Percentiles rank a stretch among this genome's conserved stretches.
Evolutionary conservation across 768 basidiomycete species (phyloP).

Genomic region (Russula dissimulans): DNA sequence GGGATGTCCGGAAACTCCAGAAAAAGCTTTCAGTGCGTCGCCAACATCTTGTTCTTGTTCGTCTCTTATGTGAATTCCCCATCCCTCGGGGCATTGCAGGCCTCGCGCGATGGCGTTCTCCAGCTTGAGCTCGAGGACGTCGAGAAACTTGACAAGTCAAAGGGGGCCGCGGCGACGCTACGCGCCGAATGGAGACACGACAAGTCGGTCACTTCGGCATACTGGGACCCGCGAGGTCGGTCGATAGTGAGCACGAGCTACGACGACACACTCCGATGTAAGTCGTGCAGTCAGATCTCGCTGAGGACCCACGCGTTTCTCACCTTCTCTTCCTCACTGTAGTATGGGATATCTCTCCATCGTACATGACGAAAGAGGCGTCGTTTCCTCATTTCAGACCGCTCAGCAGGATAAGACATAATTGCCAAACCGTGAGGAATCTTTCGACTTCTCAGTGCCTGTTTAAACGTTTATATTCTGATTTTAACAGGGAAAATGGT

Average conservation of each 20-base stretch:
- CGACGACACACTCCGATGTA: constrained; percentile 66
- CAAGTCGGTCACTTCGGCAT: constrained; percentile 74
- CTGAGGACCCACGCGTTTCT: not conserved
- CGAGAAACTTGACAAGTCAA: constrained; percentile 40
- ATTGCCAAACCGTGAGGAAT: constrained; percentile 65
- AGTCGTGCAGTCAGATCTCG: constrained; percentile 22
- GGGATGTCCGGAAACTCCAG: constrained; percentile 66
- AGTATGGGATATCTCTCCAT: constrained; percentile 73
- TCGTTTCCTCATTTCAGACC: constrained; percentile 58
- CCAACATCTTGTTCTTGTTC: constrained; percentile 18
- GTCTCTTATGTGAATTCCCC: constrained; percentile 22
- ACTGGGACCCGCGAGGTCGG: constrained; percentile 77
- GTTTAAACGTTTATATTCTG: not conserved
- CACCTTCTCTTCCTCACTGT: not conserved
- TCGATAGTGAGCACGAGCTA: constrained; percentile 79
- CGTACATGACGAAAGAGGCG: constrained; percentile 36
- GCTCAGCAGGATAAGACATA: constrained; percentile 53
- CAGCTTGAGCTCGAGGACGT: constrained; percentile 37
- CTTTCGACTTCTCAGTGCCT: not conserved
- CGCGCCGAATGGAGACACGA: constrained; percentile 61
- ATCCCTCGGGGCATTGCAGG: not conserved
- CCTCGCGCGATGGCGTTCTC: constrained; percentile 15
- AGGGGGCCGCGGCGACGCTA: constrained; percentile 43
- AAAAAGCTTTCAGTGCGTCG: constrained; percentile 27
- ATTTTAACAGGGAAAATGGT: constrained; percentile 60